A percentile compares a stretch with the other conserved stretches of the same genome.
These are phyloP conservation scores for Saururus chinensis DNA, from an alignment of 164 flowering plant genomes.

Conservation along the genomic window DNA sequence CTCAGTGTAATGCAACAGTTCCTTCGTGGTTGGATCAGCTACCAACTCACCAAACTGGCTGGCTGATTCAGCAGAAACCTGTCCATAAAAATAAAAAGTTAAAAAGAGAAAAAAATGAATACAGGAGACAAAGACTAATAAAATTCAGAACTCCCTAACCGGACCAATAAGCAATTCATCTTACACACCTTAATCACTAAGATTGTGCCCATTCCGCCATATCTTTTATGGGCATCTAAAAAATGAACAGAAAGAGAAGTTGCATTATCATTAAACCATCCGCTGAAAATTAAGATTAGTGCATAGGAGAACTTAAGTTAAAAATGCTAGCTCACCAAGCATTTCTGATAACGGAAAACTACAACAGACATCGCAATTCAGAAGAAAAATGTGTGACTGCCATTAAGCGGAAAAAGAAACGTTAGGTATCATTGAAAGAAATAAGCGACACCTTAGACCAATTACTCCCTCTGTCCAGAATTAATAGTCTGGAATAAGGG, in stretches of 20 bases:
- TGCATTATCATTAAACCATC: not conserved
- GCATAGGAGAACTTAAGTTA: not conserved
- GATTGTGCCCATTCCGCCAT: constrained; percentile 93
- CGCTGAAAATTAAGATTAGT: not conserved
- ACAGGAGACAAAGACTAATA: not conserved
- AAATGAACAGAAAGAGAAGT: not conserved
- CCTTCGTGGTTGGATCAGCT: constrained; percentile 83
- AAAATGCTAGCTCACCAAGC: constrained; percentile 52
- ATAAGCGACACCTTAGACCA: not conserved
- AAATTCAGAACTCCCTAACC: not conserved
- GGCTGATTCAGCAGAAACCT: constrained; percentile 98
- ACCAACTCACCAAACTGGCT: constrained; percentile 89
- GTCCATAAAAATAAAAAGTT: constrained; percentile 2
- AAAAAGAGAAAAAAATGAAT: not conserved
- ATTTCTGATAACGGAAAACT: constrained; percentile 88
- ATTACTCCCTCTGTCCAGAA: too few relatives aligned
- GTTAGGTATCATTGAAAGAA: not conserved
- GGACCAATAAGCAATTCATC: not conserved
- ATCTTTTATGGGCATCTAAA: constrained; percentile 47
- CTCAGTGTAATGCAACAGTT: constrained; percentile 88
- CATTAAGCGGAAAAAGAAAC: constrained; percentile 3
- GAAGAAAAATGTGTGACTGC: constrained; percentile 88
- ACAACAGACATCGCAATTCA: constrained; percentile 95
- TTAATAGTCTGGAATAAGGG: too few relatives aligned
- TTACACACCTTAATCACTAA: constrained; percentile 80